Evolutionary conservation across 768 basidiomycete genomes (phyloP), one percentile per base, ranked within the genome.

Genomic region (Termitomyces sp.): DNA sequence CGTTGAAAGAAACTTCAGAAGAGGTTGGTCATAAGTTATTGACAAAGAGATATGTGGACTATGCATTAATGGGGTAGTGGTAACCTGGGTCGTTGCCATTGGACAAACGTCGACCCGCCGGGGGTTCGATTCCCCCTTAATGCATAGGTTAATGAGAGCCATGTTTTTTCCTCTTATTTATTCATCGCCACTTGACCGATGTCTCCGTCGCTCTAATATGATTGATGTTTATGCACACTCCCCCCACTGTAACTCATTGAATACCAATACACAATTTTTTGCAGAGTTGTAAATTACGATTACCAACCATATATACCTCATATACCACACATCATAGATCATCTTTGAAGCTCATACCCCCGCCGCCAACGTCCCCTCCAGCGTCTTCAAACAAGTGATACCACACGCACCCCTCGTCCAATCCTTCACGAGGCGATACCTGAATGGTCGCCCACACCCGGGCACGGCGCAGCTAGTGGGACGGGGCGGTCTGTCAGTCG

Each of bases 61-160:
- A 8, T 7, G 40, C 40, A 42, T 42, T 42, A 80, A 79, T 81
- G 78, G 80, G 79, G 80, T 81, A 80, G 80, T 81, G 80, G 78
- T 81, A 80, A 81, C 80, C 80, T 81, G 79, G 80, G 80, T 81
- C 80, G 80, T 81, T 81, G 80, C 80, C 80, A 81, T 68, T 0
- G 8, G 1, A 3, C 1, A 4, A 1, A 18, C 2, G 0, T 83
- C 85, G 86, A 87, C 84, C 86, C 86, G 86, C 86, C 86, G 86
- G 84, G 85, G 84, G 86, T 88, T 88, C 84, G 84, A 88, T 88
- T 87, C 86, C 85, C 86, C 61, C 84, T 87, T 87, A 85, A 87
- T 87, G 85, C 86, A 35, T 35, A 2, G n/a, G n/a, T n/a, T n/a
- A n/a, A n/a, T n/a, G n/a, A n/a, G n/a, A n/a, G n/a, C n/a, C n/a